These are phyloP conservation scores for Insectozyma bohioensis DNA, from an alignment of 1,139 yeast species.

Conservation along the genomic window DNA sequence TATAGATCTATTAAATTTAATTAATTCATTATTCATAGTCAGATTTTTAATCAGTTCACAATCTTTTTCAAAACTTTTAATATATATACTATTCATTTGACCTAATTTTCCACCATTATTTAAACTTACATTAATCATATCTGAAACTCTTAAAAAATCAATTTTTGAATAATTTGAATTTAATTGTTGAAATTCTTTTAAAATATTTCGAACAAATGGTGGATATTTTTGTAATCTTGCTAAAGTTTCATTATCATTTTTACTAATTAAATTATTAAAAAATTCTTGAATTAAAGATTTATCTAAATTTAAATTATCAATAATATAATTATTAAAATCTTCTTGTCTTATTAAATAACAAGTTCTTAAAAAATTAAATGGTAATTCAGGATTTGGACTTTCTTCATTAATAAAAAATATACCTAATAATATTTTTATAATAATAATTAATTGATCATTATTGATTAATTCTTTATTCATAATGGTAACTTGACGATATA, in stretches of 20 bases:
- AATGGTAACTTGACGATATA: constrained; percentile 46
- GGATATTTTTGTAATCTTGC: constrained; percentile 30
- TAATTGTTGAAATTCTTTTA: constrained; percentile 23
- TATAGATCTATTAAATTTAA: constrained; percentile 47
- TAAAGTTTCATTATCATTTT: constrained; percentile 41
- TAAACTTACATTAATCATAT: constrained; percentile 35
- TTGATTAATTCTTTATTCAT: constrained; percentile 33
- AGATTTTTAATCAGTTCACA: constrained; percentile 45
- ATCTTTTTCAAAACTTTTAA: constrained; percentile 44
- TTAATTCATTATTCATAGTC: constrained; percentile 48
- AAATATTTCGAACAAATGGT: constrained; percentile 28
- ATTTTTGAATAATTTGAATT: constrained; percentile 21
- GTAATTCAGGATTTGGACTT: constrained; percentile 22
- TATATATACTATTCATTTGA: constrained; percentile 36
- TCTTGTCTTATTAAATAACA: constrained; percentile 33
- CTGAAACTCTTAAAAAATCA: constrained; percentile 28
- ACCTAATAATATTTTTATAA: constrained; percentile 35
- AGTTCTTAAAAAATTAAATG: constrained; percentile 40
- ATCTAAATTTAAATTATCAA: constrained; percentile 18
- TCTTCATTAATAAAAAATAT: constrained; percentile 22
- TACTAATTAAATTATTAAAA: constrained; percentile 28
- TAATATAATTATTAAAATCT: constrained; percentile 21
- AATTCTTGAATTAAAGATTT: constrained; percentile 28
- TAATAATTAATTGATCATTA: constrained; percentile 28
- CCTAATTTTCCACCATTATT: constrained; percentile 43